Evolutionary conservation across 495 filamentous ascomycete species (phyloP), one percentile per base, ranked within the genome.

Genomic region (Pyrenopolyporus hunteri): DNA sequence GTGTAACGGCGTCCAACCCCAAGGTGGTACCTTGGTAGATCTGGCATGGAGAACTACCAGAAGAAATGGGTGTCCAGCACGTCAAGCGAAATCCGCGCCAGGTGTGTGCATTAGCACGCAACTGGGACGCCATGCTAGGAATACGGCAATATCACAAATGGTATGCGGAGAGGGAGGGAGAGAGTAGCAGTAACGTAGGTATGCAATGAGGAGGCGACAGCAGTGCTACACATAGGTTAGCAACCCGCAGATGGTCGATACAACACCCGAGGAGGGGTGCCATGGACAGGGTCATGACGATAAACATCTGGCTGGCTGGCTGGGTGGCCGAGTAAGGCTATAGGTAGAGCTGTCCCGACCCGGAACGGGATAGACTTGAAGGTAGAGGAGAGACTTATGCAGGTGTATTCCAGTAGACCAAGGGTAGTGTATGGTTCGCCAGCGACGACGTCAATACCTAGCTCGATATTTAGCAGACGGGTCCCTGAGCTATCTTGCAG

Each of bases 401-500:
- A 64, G 61, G 54, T 54, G 48, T 49, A 58, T 59, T 11, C 44
- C 29, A 11, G 42, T 29, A 28, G 44, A 55, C 43, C n/a, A 36
- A 50, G 25, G 36, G 45, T 33, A 17, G 51, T 48, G 29, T 55
- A 29, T 54, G 44, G 50, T 13, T 33, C 23, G 46, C 50, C 25
- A n/a, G 40, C 23, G 56, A 46, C 48, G 19, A 31, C 26, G 29
- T 26, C 42, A 43, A 50, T 16, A 17, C 6, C 26, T 47, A 59
- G 36, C 11, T 26, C 42, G 37, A 50, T 16, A 17, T 8, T 33
- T 47, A 59, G 36, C 11, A 57, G 47, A 64, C 63, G 63, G 57
- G 63, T 66, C 33, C 51, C 57, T 66, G 63, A 66, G 51, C 33
- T 61, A 66, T 66, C 63, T 66, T 57, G 63, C 63, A 66, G 63